Conservation (phyloP, 2,329 filamentous ascomycete species). For the Fusarium nelsonii region DNA sequence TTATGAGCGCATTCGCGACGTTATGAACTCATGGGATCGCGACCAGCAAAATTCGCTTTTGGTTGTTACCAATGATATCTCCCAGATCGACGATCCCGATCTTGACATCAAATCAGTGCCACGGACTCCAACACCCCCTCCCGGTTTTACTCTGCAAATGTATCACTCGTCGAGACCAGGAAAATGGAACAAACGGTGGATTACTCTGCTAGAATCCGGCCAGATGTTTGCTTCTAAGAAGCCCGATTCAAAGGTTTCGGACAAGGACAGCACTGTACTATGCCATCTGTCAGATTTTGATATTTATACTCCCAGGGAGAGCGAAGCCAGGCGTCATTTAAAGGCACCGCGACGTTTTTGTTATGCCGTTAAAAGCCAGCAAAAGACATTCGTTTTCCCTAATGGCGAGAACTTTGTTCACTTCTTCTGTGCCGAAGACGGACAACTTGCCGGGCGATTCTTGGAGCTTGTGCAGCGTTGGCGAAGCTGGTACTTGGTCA, state of each 20-base stretch:
- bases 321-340: conserved; percentile 75
- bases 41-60: conserved; percentile 82
- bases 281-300: conserved; percentile 95
- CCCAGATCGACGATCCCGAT: conserved; percentile 67
- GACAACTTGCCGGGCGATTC: conserved; percentile 74
- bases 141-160: conserved; percentile 76
- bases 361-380: conserved; percentile 91
- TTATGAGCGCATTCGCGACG: conserved; percentile 87
- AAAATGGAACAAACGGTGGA: conserved; percentile 88
- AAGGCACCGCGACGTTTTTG: conserved; percentile 88
- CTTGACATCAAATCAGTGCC: conserved; percentile 76
- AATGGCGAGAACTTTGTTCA: conserved; percentile 89
- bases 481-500: conserved; percentile 92
- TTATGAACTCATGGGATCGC: conserved; percentile 92
- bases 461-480: conserved; percentile 79
- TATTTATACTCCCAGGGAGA: conserved; percentile 81
- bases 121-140: conserved; percentile 67
- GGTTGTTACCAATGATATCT: conserved; percentile 70
- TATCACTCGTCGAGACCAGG: conserved; percentile 85
- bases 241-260: conserved; percentile 64
- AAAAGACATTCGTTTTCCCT: conserved; percentile 86
- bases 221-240: conserved; percentile 81
- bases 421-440: conserved; percentile 87
- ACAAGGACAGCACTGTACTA: conserved; percentile 76
- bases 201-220: conserved; percentile 80